A percentile compares a stretch with the other conserved stretches of the same genome.
These are phyloP conservation scores for Macadamia tetraphylla DNA, from an alignment of 164 flowering plant genomes.

Conservation along the genomic window DNA sequence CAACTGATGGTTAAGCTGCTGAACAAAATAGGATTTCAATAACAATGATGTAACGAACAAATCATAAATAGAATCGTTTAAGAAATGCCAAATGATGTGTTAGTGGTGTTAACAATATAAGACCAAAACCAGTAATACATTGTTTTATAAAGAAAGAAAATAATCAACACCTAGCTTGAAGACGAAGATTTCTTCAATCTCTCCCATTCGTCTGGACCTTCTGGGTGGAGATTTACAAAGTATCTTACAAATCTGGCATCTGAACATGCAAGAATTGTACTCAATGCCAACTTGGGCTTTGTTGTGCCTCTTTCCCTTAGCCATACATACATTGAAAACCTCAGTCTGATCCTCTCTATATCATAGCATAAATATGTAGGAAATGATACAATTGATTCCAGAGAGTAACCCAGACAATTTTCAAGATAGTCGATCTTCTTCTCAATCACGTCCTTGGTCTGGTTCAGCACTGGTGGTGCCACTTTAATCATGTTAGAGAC, in stretches of 20 bases:
- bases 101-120: no score
- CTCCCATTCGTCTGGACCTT: conserved; percentile 50
- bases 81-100: no score
- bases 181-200: conserved; percentile 19
- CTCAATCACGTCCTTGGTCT: conserved; percentile 38
- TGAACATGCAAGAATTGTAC: conserved; percentile 48
- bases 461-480: conserved; percentile 45
- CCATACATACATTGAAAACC: conserved; percentile 59
- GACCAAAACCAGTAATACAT: no score
- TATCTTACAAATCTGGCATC: conserved; percentile 44
- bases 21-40: no score
- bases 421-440: conserved; percentile 37
- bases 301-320: conserved; percentile 37
- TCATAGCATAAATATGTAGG: conserved; percentile 52
- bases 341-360: conserved; percentile 30
- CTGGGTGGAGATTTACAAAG: conserved; percentile 49
- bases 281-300: conserved; percentile 35
- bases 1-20: no score
- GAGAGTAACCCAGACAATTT: conserved; percentile 36
- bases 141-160: no score
- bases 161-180: conserved; percentile 1
- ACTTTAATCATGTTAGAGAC: conserved; percentile 32
- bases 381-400: conserved; percentile 33
- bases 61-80: no score
- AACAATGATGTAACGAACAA: no score